Evolutionary conservation across 2,329 filamentous ascomycete species (phyloP).

Genomic region (Lachnellula hyalina): DNA sequence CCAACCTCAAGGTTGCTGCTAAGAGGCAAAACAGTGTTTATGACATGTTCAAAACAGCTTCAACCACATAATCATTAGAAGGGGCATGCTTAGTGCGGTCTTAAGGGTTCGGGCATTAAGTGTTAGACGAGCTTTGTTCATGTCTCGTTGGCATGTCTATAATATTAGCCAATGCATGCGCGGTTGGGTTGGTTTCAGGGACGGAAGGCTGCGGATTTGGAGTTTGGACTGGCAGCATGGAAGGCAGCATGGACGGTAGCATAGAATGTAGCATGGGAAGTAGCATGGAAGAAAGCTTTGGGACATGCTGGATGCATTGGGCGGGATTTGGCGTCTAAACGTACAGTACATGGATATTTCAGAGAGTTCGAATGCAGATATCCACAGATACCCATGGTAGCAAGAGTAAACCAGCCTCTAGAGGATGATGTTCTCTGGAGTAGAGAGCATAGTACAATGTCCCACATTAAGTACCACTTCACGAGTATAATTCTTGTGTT

Average conservation of each 20-base stretch:
- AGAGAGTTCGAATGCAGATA: no score
- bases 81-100: background rate
- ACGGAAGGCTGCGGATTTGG: conserved; percentile 17
- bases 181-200: conserved; percentile 9
- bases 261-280: conserved; percentile 10
- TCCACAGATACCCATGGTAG: no score
- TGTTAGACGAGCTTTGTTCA: background rate
- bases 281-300: conserved; percentile 6
- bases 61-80: conserved; percentile 4
- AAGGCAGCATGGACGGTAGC: conserved; percentile 6
- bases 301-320: no score
- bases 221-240: conserved; percentile 11
- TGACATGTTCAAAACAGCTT: conserved; percentile 38
- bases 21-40: conserved; percentile 62
- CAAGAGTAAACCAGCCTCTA: no score
- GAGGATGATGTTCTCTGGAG: no score
- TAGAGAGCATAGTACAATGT: no score
- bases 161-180: conserved; percentile 9
- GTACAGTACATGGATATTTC: no score
- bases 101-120: background rate
- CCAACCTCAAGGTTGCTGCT: conserved; percentile 54
- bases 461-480: no score
- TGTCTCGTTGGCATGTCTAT: conserved; percentile 1
- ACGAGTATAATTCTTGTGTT: no score
- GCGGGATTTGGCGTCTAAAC: no score